Evolutionary conservation across 768 basidiomycete species (phyloP).

Genomic region (Rhodotorula babjevae): DNA sequence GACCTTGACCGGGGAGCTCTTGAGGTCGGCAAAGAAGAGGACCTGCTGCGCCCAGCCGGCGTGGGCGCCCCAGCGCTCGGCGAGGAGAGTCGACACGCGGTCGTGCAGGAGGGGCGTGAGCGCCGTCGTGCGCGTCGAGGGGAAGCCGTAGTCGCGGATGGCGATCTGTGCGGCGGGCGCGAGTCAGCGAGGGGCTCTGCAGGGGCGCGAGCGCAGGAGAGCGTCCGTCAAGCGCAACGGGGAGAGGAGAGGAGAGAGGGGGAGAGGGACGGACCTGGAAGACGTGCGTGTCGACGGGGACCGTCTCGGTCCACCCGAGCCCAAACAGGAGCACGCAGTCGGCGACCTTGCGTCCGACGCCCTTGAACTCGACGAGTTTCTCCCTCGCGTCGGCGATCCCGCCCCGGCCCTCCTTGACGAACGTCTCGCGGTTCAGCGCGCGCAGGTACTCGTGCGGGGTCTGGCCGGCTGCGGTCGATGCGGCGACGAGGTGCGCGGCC

Average conservation of each 20-base stretch:
- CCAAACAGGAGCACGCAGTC: slow-evolving; percentile 58
- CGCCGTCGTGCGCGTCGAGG: slow-evolving; percentile 51
- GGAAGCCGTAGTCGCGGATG: slow-evolving; percentile 43
- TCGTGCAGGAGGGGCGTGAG: slow-evolving; percentile 77
- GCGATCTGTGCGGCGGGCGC: slow-evolving; percentile 29
- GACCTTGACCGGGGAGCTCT: slow-evolving; percentile 5
- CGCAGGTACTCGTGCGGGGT: slow-evolving; percentile 32
- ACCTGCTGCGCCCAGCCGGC: slow-evolving; percentile 79
- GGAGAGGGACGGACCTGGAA: slow-evolving; percentile 65
- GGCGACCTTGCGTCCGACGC: slow-evolving; percentile 93
- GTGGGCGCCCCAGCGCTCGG: slow-evolving; percentile 69
- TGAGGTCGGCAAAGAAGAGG: slow-evolving; percentile 41
- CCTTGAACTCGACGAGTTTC: slow-evolving; percentile 73
- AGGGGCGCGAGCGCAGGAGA: too few relatives aligned
- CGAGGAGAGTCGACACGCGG: slow-evolving; percentile 61
- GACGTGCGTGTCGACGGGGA: slow-evolving; percentile 96
- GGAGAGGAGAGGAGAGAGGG: not conserved
- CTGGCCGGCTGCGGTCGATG: not conserved
- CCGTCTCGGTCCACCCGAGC: slow-evolving; percentile 62
- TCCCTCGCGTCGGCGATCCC: slow-evolving; percentile 52
- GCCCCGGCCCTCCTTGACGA: not conserved
- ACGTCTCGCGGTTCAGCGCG: slow-evolving; percentile 8
- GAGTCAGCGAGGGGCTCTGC: too few relatives aligned
- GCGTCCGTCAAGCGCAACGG: too few relatives aligned
- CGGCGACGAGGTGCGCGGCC: slow-evolving; percentile 66